These are phyloP conservation scores for Neurospora sp. DNA, from an alignment of 495 filamentous ascomycete species.

Conservation along the genomic window DNA sequence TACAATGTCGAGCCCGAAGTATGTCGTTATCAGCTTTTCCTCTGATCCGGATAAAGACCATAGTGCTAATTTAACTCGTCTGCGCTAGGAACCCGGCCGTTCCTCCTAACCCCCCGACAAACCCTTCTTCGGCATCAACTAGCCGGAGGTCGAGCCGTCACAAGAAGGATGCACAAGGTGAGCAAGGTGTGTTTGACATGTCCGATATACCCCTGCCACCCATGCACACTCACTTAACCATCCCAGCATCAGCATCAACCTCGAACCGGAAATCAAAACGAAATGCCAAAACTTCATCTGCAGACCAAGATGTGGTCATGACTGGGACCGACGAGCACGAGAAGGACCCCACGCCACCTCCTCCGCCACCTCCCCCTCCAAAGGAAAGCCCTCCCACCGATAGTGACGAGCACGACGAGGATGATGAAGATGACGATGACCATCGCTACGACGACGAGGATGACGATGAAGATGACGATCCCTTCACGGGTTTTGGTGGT, in stretches of 20 bases:
- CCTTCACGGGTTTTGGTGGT: conserved; percentile 66
- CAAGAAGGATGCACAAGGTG: conserved; percentile 44
- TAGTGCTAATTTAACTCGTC: conserved; percentile 5
- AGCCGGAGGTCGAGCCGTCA: conserved; percentile 60
- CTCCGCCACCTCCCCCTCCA: conserved; percentile 29
- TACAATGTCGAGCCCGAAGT: conserved; percentile 81
- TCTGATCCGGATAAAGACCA: neutral
- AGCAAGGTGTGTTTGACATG: conserved; percentile 12
- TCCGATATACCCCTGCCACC: neutral
- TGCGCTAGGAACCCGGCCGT: conserved; percentile 23
- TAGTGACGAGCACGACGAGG: conserved; percentile 39
- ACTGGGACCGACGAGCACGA: conserved; percentile 53
- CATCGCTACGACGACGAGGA: conserved; percentile 39
- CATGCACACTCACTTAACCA: conserved; percentile 9
- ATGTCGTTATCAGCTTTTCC: conserved; percentile 15
- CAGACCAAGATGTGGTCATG: conserved; percentile 43
- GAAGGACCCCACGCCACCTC: conserved; percentile 37
- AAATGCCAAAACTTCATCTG: conserved; percentile 35
- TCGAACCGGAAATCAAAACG: conserved; percentile 45
- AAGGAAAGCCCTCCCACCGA: conserved; percentile 42
- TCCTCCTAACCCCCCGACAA: conserved; percentile 20
- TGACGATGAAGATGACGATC: conserved; percentile 65
- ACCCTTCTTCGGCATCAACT: conserved; percentile 38
- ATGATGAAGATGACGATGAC: conserved; percentile 40
- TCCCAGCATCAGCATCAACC: conserved; percentile 18